These are phyloP conservation scores for Nakataea oryzae DNA, from an alignment of 2,329 filamentous ascomycete genomes.

Conservation along the genomic window DNA sequence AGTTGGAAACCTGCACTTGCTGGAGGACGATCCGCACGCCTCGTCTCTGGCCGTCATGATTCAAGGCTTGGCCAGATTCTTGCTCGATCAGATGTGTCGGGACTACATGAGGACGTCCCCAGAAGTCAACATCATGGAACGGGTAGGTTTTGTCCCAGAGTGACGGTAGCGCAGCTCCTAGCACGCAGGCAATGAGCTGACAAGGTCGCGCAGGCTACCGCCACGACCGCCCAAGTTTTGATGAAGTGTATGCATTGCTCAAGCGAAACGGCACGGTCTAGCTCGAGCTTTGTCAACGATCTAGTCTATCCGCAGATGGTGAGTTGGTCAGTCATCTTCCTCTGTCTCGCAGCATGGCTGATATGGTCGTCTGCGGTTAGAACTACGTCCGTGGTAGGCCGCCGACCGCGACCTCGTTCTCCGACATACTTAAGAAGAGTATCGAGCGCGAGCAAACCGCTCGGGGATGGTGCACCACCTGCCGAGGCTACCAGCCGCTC, in stretches of 20 bases:
- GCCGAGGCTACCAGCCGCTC: constrained; percentile 82
- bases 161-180: too few relatives aligned
- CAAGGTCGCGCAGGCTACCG: constrained; percentile 35
- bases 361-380: neutral
- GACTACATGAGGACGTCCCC: constrained; percentile 64
- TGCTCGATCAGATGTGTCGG: constrained; percentile 68
- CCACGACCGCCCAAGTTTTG: constrained; percentile 58
- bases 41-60: constrained; percentile 48
- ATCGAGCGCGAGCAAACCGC: constrained; percentile 83
- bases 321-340: constrained; percentile 8
- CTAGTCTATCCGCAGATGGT: constrained; percentile 62
- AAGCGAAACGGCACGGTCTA: constrained; percentile 74
- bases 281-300: constrained; percentile 74
- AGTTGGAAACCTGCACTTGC: constrained; percentile 47
- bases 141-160: constrained; percentile 37
- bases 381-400: neutral
- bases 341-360: neutral
- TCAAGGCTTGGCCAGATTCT: constrained; percentile 75
- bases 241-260: constrained; percentile 82
- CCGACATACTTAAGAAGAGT: constrained; percentile 82
- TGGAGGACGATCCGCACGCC: constrained; percentile 68
- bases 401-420: constrained; percentile 45
- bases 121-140: constrained; percentile 56
- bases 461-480: constrained; percentile 87
- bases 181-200: too few relatives aligned